phyloP scores from a whole-genome alignment of 1,139 yeast species.

The Suhomyces yuchorum region DNA sequence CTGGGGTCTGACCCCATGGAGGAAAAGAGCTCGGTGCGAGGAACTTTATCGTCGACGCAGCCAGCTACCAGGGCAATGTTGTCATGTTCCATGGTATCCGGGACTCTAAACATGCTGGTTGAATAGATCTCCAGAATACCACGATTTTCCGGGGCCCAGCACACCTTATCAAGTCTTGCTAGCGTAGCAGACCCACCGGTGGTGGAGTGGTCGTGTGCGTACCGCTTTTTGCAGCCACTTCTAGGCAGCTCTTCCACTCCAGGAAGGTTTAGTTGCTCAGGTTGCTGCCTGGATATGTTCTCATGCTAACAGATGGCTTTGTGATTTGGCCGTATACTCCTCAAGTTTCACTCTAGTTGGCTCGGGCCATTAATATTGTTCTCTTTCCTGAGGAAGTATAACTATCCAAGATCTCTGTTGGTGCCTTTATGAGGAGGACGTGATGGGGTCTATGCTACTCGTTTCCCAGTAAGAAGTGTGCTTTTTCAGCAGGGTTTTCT shows the following conservation, averaged over 20 bases:
- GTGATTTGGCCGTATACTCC: neutral
- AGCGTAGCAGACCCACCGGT: neutral
- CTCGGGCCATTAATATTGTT: too few relatives aligned
- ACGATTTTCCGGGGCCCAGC: neutral
- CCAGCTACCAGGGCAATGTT: neutral
- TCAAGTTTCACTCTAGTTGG: too few relatives aligned
- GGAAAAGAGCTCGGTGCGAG: neutral
- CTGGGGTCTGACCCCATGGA: neutral
- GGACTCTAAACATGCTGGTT: neutral
- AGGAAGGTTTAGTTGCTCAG: neutral
- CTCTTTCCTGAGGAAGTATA: too few relatives aligned
- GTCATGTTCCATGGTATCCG: neutral
- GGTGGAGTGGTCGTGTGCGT: conserved; percentile 1
- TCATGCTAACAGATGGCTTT: neutral
- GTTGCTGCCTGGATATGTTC: neutral
- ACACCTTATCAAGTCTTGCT: neutral
- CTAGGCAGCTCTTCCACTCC: neutral
- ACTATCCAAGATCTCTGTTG: too few relatives aligned
- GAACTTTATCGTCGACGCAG: neutral
- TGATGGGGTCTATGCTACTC: too few relatives aligned
- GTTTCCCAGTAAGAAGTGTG: too few relatives aligned
- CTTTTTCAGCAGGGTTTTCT: too few relatives aligned
- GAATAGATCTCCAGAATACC: neutral
- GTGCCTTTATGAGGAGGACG: too few relatives aligned
- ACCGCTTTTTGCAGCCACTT: conserved; percentile 8